phyloP scores from a whole-genome alignment of 768 basidiomycete genomes.

The Phylloporus scabripes region DNA sequence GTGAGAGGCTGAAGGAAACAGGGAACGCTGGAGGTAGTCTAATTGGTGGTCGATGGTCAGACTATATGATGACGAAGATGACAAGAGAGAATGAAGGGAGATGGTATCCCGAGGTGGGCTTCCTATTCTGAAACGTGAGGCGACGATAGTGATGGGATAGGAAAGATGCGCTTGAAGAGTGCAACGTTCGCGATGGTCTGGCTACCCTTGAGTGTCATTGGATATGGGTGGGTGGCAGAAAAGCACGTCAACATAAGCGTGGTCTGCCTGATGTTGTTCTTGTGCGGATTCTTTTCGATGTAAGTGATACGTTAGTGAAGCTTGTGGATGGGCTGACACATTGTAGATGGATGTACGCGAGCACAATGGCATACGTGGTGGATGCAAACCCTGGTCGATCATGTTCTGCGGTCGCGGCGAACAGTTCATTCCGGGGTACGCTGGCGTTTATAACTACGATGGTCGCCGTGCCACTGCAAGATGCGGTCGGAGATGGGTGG shows the following conservation, averaged over 20 bases:
- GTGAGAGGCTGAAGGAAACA: constrained; percentile 4
- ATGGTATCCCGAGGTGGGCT: constrained; percentile 60
- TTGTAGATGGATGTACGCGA: constrained; percentile 53
- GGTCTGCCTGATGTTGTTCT: constrained; percentile 66
- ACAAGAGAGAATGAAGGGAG: constrained; percentile 42
- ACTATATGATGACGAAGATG: constrained; percentile 40
- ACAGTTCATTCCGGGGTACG: constrained; percentile 69
- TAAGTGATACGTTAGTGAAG: constrained; percentile 30
- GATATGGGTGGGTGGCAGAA: constrained; percentile 72
- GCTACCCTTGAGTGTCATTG: constrained; percentile 54
- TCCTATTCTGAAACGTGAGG: not conserved
- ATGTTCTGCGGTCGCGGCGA: constrained; percentile 67
- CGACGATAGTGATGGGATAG: not conserved
- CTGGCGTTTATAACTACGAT: constrained; percentile 67
- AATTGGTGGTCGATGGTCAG: constrained; percentile 55
- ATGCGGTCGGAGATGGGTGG: constrained; percentile 73
- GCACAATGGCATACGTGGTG: constrained; percentile 78
- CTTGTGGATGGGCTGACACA: constrained; percentile 1
- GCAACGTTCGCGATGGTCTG: constrained; percentile 49
- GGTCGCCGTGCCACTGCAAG: constrained; percentile 69
- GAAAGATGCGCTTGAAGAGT: constrained; percentile 68
- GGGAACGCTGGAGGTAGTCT: constrained; percentile 52
- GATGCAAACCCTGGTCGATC: constrained; percentile 83
- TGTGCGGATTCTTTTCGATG: constrained; percentile 71
- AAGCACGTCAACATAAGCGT: constrained; percentile 59